phyloP scores from a whole-genome alignment of 2,329 filamentous ascomycete genomes.

The Aspergillus alliaceus region DNA sequence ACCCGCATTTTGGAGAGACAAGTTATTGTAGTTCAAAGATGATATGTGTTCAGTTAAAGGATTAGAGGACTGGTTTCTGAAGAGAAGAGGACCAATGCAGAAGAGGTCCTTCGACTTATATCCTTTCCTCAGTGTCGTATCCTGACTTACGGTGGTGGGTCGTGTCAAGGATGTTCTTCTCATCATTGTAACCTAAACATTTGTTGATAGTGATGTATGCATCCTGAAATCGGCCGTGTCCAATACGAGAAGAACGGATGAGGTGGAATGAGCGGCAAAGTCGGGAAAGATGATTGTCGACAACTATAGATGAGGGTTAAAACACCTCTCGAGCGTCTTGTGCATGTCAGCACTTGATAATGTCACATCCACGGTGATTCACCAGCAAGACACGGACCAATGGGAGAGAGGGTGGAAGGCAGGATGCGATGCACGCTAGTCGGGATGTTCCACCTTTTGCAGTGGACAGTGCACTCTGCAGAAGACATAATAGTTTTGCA shows the following conservation, averaged over 20 bases:
- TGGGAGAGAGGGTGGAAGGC: not conserved
- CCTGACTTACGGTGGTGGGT: not conserved
- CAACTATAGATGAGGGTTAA: not conserved
- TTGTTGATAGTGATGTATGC: not conserved
- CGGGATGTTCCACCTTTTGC: not conserved
- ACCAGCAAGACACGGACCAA: not conserved
- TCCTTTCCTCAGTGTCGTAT: not conserved
- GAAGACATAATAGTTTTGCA: not conserved
- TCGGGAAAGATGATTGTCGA: not conserved
- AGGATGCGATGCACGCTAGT: not conserved
- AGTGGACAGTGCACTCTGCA: not conserved
- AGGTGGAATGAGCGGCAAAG: slow-evolving; percentile 1
- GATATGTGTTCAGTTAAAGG: not conserved
- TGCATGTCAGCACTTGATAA: not conserved
- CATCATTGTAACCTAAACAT: not conserved
- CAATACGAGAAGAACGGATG: not conserved
- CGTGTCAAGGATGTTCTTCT: not conserved
- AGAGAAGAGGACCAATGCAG: not conserved
- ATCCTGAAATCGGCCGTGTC: not conserved
- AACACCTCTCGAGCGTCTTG: too few relatives aligned
- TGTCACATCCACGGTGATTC: not conserved
- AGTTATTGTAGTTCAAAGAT: not conserved
- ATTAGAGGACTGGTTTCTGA: not conserved
- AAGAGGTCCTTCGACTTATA: not conserved
- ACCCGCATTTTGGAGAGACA: not conserved